Base-by-base conservation (phyloP, 768 basidiomycete species). In the Tylopilus felleus region DNA sequence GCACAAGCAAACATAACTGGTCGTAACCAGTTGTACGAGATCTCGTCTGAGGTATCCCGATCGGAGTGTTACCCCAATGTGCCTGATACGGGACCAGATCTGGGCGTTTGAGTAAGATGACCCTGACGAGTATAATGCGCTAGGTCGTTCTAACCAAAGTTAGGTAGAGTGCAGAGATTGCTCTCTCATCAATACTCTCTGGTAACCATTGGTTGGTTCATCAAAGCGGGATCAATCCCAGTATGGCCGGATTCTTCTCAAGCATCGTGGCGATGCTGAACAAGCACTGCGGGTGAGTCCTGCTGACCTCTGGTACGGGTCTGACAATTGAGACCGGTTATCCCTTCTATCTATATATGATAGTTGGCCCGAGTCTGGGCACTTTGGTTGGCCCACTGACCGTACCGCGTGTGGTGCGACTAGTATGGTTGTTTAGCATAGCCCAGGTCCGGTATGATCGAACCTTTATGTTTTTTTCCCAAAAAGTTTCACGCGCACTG, bases 51-150 rank as follows among this genome's bases (percentile, higher is more conserved):
- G 59, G 54, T 59, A 60, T 47, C 64, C 60, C 56, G 65, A 62
- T 63, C 59, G 58, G 65, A 69, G 44, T 51, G 53, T 45, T 52
- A 49, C 52, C 40, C 46, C 43, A 57, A 54, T 43, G 71, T 70
- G 63, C 69, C 71, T 70, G 69, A 66, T 57, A 33, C 47, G 68
- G 68, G 38, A 52, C 61, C 64, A 68, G 65, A 71, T 64, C 62
- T 58, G 56, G 27, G 60, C 51, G 48, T 56, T 53, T 55, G 61
- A 52, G 53, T 64, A 53, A 56, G 47, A 46, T 22, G 65, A 63
- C 62, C 69, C 68, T 69, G 68, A 63, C 36, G 21, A 45, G 53
- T 46, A 51, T 55, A 56, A 33, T 56, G 52, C 53, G 55, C 40
- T 49, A 42, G 46, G 33, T 25, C 41, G 49, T n/a, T 58, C 61